Conservation (phyloP, 176 grass and related monocot species). For the Phyllostachys edulis region DNA sequence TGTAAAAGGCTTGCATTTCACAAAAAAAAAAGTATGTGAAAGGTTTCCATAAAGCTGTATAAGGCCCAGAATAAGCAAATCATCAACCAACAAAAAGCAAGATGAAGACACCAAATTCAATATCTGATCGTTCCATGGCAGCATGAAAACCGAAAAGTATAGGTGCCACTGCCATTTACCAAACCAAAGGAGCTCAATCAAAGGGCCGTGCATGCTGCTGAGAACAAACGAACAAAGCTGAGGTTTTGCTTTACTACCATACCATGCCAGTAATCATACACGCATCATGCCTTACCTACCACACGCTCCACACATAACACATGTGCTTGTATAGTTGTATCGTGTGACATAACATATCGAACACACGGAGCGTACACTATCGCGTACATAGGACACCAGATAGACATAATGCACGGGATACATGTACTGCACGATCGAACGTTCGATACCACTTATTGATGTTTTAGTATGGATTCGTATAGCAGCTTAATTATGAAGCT, state of each 20-base stretch:
- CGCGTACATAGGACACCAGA: neutral
- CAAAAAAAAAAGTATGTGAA: too few species aligned
- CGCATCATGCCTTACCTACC: slow-evolving; percentile 27
- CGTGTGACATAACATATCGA: neutral
- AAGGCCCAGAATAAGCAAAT: neutral
- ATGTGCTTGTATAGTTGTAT: neutral
- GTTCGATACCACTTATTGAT: neutral
- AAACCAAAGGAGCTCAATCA: neutral
- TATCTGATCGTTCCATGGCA: neutral
- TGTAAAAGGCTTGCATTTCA: neutral
- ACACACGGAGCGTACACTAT: neutral
- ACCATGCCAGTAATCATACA: neutral
- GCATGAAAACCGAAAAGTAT: neutral
- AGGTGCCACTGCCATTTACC: neutral
- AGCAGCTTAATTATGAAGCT: neutral
- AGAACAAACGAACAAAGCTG: neutral
- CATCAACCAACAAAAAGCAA: neutral
- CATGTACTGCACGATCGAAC: neutral
- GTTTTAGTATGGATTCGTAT: neutral
- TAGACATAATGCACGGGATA: neutral
- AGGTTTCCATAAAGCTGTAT: neutral
- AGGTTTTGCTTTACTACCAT: neutral
- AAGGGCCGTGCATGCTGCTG: neutral
- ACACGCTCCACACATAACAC: neutral
- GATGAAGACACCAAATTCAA: neutral